phyloP scores from a whole-genome alignment of 805 yeast genomes.

The Starmera dryadoides region DNA sequence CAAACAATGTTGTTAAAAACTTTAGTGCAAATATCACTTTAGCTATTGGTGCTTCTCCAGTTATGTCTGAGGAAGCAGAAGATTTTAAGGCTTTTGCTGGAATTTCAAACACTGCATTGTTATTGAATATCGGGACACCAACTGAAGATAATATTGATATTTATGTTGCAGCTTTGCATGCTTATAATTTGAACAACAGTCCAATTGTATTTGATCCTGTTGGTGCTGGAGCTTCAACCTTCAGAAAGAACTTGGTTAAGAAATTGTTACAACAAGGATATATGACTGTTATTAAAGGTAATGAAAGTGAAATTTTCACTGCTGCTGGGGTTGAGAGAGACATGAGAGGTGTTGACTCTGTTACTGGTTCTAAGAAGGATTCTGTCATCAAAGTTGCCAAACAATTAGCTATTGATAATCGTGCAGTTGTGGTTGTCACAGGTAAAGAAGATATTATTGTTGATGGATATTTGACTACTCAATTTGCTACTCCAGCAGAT shows the following conservation, averaged over 20 bases:
- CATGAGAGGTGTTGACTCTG: conserved; percentile 73
- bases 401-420: conserved; percentile 40
- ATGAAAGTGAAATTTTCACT: conserved; percentile 68
- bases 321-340: conserved; percentile 40
- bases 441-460: conserved; percentile 51
- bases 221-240: conserved; percentile 78
- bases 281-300: conserved; percentile 72
- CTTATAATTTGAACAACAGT: conserved; percentile 46
- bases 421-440: conserved; percentile 63
- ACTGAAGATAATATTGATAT: conserved; percentile 34
- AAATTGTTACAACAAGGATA: conserved; percentile 49
- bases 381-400: conserved; percentile 33
- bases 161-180: conserved; percentile 43
- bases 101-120: conserved; percentile 45
- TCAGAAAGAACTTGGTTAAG: conserved; percentile 43
- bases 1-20: conserved; percentile 83
- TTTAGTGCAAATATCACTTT: conserved; percentile 82
- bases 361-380: conserved; percentile 14
- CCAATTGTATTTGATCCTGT: conserved; percentile 86
- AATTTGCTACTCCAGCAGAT: conserved; percentile 10
- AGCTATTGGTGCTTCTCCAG: conserved; percentile 81
- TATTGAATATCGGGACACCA: conserved; percentile 75
- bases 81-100: conserved; percentile 65
- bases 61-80: conserved; percentile 68
- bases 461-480: conserved; percentile 32